Percentiles rank a stretch among this genome's conserved stretches.
These are phyloP conservation scores for Tanacetum coccineum DNA, from an alignment of 129 eudicot species.

Conservation along the genomic window DNA sequence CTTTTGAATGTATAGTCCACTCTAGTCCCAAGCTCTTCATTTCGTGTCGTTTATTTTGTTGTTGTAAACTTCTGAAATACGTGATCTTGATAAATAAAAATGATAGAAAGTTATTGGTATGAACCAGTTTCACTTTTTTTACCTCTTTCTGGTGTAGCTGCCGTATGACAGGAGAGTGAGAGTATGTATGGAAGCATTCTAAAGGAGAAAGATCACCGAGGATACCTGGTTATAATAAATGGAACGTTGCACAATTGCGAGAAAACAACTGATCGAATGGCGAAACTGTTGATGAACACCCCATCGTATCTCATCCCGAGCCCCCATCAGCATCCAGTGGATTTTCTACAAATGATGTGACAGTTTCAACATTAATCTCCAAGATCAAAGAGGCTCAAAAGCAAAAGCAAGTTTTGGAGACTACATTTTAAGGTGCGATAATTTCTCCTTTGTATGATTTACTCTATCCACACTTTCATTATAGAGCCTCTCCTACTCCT, in stretches of 20 bases:
- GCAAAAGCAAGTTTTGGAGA: too few species aligned
- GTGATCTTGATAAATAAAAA: background rate
- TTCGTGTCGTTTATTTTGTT: background rate
- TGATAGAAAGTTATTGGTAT: background rate
- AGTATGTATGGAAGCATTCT: background rate
- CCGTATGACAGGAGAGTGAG: background rate
- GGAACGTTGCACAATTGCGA: background rate
- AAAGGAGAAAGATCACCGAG: background rate
- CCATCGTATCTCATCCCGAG: background rate
- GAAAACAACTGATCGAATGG: background rate
- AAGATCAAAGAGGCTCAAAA: background rate
- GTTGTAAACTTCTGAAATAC: background rate
- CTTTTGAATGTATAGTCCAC: background rate
- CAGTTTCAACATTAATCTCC: background rate
- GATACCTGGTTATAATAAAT: background rate
- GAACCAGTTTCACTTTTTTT: background rate
- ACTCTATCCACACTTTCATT: background rate
- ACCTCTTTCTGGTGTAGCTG: background rate
- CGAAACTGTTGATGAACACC: background rate
- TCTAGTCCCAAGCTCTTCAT: background rate
- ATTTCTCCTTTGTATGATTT: background rate
- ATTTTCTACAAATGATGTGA: background rate
- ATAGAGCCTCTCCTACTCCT: background rate
- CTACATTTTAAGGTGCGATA: too few species aligned
- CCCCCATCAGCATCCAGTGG: slow-evolving; percentile 5